phyloP scores from a whole-genome alignment of 805 yeast species.

The Starmera amethionina region DNA sequence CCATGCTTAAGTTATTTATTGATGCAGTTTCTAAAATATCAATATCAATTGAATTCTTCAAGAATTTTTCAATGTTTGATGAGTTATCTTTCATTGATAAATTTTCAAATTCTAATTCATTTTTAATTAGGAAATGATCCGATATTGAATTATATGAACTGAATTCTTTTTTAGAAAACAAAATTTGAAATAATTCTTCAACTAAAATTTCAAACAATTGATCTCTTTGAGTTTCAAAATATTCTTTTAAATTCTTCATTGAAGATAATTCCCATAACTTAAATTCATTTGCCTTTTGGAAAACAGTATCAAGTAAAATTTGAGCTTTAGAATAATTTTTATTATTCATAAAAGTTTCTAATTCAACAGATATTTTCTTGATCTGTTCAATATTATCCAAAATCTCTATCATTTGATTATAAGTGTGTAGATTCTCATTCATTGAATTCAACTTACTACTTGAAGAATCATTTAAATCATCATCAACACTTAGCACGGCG shows the following conservation, averaged over 20 bases:
- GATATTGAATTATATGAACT: slow-evolving; percentile 12
- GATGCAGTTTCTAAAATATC: slow-evolving; percentile 43
- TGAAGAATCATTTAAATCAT: slow-evolving; percentile 22
- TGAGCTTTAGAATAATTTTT: slow-evolving; percentile 63
- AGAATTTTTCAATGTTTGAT: slow-evolving; percentile 41
- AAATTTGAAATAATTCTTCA: slow-evolving; percentile 65
- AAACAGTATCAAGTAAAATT: slow-evolving; percentile 36
- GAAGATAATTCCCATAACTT: slow-evolving; percentile 51
- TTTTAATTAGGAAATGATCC: slow-evolving; percentile 11
- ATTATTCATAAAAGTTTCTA: slow-evolving; percentile 61
- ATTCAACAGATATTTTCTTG: slow-evolving; percentile 44
- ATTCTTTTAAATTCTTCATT: slow-evolving; percentile 37
- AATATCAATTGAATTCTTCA: slow-evolving; percentile 46
- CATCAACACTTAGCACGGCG: slow-evolving; percentile 36
- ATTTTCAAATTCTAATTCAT: no score
- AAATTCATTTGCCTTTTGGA: slow-evolving; percentile 37
- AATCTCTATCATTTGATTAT: slow-evolving; percentile 60
- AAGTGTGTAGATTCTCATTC: slow-evolving; percentile 50
- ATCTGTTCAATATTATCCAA: slow-evolving; percentile 58
- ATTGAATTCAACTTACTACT: slow-evolving; percentile 23
- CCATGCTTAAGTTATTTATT: slow-evolving; percentile 24
- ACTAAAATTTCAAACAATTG: slow-evolving; percentile 58
- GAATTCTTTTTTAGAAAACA: slow-evolving; percentile 42
- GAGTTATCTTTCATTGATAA: slow-evolving; percentile 17
- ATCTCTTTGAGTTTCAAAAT: slow-evolving; percentile 46